Percentiles rank a stretch among this genome's conserved stretches.
These are phyloP conservation scores for Starmerella kuoi DNA, from an alignment of 805 yeast species.

Conservation along the genomic window DNA sequence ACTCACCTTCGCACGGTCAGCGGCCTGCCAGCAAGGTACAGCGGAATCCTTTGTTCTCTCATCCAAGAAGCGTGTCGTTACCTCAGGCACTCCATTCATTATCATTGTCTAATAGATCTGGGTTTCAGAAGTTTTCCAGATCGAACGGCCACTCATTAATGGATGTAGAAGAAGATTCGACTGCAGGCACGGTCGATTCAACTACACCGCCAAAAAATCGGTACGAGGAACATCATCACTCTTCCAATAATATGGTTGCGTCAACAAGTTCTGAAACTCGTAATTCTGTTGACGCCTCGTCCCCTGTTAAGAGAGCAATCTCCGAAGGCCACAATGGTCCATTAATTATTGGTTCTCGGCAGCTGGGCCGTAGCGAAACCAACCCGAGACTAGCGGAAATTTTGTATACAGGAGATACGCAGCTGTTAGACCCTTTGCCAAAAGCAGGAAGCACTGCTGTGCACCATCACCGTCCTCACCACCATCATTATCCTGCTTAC, in stretches of 20 bases:
- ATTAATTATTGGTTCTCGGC: background rate
- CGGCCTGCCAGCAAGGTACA: background rate
- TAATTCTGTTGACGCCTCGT: no score
- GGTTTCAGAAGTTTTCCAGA: background rate
- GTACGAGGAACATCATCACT: no score
- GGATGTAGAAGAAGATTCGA: no score
- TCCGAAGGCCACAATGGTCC: background rate
- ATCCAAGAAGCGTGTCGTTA: conserved; percentile 12
- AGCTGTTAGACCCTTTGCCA: conserved; percentile 6
- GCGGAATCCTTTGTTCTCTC: background rate
- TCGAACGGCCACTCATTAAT: no score
- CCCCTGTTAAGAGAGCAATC: no score
- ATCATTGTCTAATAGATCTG: background rate
- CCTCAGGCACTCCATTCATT: conserved; percentile 11
- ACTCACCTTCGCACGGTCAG: no score
- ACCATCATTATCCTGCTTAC: background rate
- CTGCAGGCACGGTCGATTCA: no score
- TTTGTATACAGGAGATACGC: conserved; percentile 4
- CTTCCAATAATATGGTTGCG: no score
- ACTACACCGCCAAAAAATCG: no score
- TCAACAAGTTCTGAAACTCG: no score
- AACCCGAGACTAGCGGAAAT: conserved; percentile 1
- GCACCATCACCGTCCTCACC: background rate
- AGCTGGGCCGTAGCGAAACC: conserved; percentile 11
- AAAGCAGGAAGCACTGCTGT: background rate